Evolutionary conservation across 1,284 basidiomycete species (phyloP), one percentile per base, ranked within the genome.

Genomic region (Austroboletus niveus): DNA sequence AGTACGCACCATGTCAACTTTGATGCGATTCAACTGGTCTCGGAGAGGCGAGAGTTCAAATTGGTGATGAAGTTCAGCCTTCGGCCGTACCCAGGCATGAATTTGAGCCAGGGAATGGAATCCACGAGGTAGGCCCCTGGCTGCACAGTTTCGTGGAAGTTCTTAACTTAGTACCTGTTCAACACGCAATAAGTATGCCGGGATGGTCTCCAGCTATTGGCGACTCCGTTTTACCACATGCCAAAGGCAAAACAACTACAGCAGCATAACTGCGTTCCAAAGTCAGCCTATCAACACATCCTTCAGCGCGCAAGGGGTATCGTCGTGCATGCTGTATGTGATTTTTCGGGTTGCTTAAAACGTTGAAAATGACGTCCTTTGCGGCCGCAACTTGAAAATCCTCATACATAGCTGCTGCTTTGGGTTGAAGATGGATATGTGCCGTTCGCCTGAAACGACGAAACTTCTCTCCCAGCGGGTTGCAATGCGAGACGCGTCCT

Each of bases 241-340:
- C 79, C 43, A 87, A 70, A 2, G 78, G 74, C 71, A 87, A 76
- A 5, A 86, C 80, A 1, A 87, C 76, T 1, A 78, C 75, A 0
- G 82, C 79, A 0, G 84, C 78, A 57, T 81, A 87, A 46, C 83
- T 85, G 32, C 12, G 14, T 10, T 10, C 8, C 22, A 17, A 39
- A 30, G 31, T 57, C 30, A 54, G 36, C 29, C 5, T 14, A 17
- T 17, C 17, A 17, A 17, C 17, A 17, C 17, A 17, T 34, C 11
- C 32, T 15, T 34, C 8, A 4, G 12, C 12, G 32, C 9, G 12
- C 9, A 4, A 34, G 14, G 20, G 15, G 5, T 46, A 70, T 70
- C 64, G 58, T 42, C 56, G 55, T 3, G 58, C 60, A 48, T 73
- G 72, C 15, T 59, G 53, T n/a, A 70, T 57, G 54, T 74, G 71